Base-by-base conservation (phyloP, 1,139 yeast species). In the Zygosaccharomyces sapae region DNA sequence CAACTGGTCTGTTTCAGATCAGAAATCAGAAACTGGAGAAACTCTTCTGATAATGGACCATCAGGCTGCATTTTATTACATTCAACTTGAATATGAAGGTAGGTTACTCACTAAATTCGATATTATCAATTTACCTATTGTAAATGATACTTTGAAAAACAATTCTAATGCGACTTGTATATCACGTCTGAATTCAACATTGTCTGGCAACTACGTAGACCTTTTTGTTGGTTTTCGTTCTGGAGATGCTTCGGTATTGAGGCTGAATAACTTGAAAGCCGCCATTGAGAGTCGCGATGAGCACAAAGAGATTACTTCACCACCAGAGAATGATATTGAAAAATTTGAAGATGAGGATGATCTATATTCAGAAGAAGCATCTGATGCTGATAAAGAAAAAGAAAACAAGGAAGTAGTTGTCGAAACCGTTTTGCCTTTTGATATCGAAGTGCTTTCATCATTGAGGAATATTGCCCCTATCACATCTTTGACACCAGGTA, bases 381-480 rank as follows among this genome's bases (percentile, higher is more conserved):
- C 61, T 6, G 67, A 69, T 27, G 67, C 67, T 33, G 70, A 64
- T 31, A 57, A 55, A n/a, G 55, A 57, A 5, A 45, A 43, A 7
- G 52, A 45, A 16, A 37, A 19, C 24, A 60, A 62, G 12, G 65
- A 64, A 8, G 67, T 71, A 4, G 54, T 62, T 6, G 62, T 74
- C 2, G 62, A 62, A 37, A 57, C 58, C 1, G 59, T 59, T 1
- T 47, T 47, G 16, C 66, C 66, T 5, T 68, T 68, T 41, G 70
- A 70, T 42, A 76, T 80, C 44, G 64, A 67, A 12, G 55, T 72
- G 9, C 70, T 76, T 37, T 95, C 88, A 55, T 68, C 68, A 3
- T 67, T 90, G 20, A 62, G 74, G 2, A 86, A 83, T 57, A 73
- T 79, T 56, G 96, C 97, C 0, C 96, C 96, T 0, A 72, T 86